Conservation (phyloP, 2,329 filamentous ascomycete genomes). For the Fusarium sp. region DNA sequence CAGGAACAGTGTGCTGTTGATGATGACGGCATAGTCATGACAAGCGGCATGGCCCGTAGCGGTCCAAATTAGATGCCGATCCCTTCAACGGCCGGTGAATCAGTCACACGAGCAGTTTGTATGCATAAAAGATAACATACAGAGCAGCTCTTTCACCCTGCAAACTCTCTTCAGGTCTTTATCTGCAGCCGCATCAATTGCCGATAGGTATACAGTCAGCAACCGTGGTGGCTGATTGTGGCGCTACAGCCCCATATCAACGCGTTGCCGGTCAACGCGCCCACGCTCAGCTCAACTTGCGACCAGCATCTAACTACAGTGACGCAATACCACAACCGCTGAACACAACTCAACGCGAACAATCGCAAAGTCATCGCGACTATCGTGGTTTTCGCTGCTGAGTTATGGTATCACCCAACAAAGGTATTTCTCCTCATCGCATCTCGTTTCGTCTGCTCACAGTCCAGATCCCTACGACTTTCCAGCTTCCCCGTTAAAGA, state of each 20-base stretch:
- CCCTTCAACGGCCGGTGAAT: not conserved
- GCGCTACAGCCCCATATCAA: slow-evolving; percentile 29
- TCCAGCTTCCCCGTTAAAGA: slow-evolving; percentile 29
- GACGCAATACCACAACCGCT: slow-evolving; percentile 32
- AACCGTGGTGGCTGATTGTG: slow-evolving; percentile 28
- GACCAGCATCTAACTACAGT: slow-evolving; percentile 30
- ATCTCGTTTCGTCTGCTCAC: not conserved
- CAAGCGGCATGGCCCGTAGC: not conserved
- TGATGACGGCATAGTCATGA: not conserved
- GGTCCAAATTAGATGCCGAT: not conserved
- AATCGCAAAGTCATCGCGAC: slow-evolving; percentile 14
- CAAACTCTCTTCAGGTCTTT: not conserved
- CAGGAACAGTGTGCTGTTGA: not conserved
- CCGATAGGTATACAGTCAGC: slow-evolving; percentile 3
- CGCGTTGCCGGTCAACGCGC: slow-evolving; percentile 34
- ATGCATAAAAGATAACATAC: not conserved
- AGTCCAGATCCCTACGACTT: slow-evolving; percentile 39
- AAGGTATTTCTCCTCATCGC: slow-evolving; percentile 18
- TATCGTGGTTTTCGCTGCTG: not conserved
- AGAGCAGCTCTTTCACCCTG: not conserved
- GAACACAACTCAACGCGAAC: not conserved
- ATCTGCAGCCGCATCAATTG: not conserved
- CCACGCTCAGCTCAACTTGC: slow-evolving; percentile 34
- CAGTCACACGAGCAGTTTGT: not conserved
- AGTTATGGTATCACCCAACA: slow-evolving; percentile 15